Base-by-base conservation (phyloP, 352 stramenopile species). In the Pythium oligandrum region DNA sequence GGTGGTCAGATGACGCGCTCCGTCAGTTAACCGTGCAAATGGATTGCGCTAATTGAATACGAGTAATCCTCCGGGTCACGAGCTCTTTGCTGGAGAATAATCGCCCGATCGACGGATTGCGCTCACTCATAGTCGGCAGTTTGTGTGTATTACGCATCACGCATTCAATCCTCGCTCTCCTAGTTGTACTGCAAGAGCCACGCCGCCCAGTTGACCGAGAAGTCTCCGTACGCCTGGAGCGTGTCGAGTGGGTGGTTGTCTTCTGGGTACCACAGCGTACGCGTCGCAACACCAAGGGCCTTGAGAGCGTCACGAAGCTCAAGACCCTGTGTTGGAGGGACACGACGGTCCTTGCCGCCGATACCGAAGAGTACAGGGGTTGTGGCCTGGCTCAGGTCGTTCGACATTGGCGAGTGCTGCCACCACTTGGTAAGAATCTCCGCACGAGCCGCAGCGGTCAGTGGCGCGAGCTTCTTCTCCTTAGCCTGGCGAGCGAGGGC, bases 351-450 rank as follows among this genome's bases (percentile, higher is more conserved):
- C 55, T 93, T 90, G 51, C 80, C 83, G 3, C 95, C 96, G 4
- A 98, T 68, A 47, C 87, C 93, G 43, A 98, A 83, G 2, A 98
- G 70, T 46, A 93, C 83, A 7, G 95, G 94, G 32, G 92, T 96
- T 42, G 73, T 83, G 12, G 97, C 87, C 49, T 88, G 66, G 51
- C 83, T 78, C 5, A 97, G 59, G 60, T 97, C 71, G 52, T 90
- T 84, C 44, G 71, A 60, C 51, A 98, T 87, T 2, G 94, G 86
- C 7, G 79, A 94, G 50, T 89, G 81, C 26, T 96, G 71, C 80
- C 88, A 98, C 70, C 98, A 88, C 38, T 81, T 80, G 42, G 53
- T 65, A 9, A 97, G 43, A 48, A 80, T 87, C 9, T 71, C 78
- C 3, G 78, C 63, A 38, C 78, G 83, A 32, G 59, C 75, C 45